Conservation (phyloP, 331 rosid genomes). For the Pyracantha coccinea region DNA sequence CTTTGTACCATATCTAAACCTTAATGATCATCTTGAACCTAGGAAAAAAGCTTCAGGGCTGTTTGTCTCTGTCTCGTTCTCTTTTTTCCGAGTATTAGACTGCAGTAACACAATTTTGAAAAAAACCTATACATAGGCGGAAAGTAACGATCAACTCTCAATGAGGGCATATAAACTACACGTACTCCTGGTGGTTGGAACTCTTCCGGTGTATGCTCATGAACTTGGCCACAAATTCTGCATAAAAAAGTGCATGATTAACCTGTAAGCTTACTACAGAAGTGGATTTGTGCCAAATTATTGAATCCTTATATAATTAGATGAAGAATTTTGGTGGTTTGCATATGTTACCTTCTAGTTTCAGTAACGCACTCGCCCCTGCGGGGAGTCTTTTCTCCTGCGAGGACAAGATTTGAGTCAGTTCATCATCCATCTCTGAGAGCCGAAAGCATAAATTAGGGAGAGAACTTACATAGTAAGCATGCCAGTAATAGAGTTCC, state of each 20-base stretch:
- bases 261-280: not conserved
- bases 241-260: not conserved
- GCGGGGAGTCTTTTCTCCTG: conserved; percentile 77
- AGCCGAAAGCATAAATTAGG: not conserved
- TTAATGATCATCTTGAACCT: not conserved
- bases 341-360: conserved; percentile 58
- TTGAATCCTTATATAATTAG: not conserved
- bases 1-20: not conserved
- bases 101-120: not conserved
- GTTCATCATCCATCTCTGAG: not conserved
- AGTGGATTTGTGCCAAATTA: too few relatives aligned
- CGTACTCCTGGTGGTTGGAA: conserved; percentile 27
- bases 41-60: not conserved
- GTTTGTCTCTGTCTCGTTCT: not conserved
- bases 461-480: conserved; percentile 61
- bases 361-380: conserved; percentile 71
- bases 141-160: not conserved
- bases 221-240: conserved; percentile 92
- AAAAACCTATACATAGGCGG: not conserved
- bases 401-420: conserved; percentile 4
- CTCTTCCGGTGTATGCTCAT: conserved; percentile 66
- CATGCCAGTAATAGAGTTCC: conserved; percentile 86
- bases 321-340: not conserved
- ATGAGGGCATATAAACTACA: conserved; percentile 6
- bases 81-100: not conserved